These are phyloP conservation scores for Blastobotrys parvus DNA, from an alignment of 805 yeast species.

Conservation along the genomic window DNA sequence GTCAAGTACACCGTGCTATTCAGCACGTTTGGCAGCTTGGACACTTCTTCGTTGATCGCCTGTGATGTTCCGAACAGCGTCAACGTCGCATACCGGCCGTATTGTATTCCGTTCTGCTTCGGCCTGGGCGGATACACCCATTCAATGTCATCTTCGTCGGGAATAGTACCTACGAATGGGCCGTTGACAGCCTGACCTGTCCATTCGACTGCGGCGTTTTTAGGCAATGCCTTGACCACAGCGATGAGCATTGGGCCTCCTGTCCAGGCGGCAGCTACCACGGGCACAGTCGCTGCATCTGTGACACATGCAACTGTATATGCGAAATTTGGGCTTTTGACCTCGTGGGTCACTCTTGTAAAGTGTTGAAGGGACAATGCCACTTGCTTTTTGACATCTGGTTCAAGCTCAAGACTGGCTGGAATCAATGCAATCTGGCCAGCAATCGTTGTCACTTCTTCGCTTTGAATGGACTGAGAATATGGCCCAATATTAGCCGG, in stretches of 20 bases:
- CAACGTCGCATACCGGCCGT: neutral
- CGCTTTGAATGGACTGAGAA: slow-evolving; percentile 65
- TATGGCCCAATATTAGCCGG: slow-evolving; percentile 98
- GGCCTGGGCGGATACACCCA: neutral
- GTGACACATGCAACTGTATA: slow-evolving; percentile 51
- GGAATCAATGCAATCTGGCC: slow-evolving; percentile 92
- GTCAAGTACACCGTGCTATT: neutral
- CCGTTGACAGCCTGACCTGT: slow-evolving; percentile 14
- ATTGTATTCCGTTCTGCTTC: neutral
- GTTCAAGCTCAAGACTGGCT: slow-evolving; percentile 45
- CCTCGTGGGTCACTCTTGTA: slow-evolving; percentile 48
- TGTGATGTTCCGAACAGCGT: neutral
- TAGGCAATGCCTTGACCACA: slow-evolving; percentile 21
- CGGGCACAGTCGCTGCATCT: slow-evolving; percentile 22
- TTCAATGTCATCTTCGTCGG: slow-evolving; percentile 5
- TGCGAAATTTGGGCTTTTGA: slow-evolving; percentile 38
- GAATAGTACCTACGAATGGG: neutral
- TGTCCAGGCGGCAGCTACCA: slow-evolving; percentile 35
- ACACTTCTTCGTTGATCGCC: too few species aligned
- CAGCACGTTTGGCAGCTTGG: neutral
- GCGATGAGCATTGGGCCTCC: slow-evolving; percentile 15
- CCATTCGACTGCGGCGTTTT: slow-evolving; percentile 25
- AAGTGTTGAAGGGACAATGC: slow-evolving; percentile 69
- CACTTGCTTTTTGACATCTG: slow-evolving; percentile 30
- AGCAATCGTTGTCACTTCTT: slow-evolving; percentile 54